Conservation (phyloP, 2,329 filamentous ascomycete genomes). For the Alternaria hordeiaustralica region DNA sequence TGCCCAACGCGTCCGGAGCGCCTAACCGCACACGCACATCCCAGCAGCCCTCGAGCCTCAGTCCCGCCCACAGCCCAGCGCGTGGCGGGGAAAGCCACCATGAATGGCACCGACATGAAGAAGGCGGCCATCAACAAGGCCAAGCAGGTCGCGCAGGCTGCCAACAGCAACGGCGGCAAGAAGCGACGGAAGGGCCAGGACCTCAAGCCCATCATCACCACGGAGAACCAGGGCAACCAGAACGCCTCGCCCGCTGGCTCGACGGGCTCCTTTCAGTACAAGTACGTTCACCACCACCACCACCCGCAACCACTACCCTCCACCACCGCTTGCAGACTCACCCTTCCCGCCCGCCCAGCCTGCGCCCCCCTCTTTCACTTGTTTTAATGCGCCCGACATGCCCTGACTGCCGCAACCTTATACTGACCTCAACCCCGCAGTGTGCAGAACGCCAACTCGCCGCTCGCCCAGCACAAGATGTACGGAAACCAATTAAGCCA, state of each 20-base stretch:
- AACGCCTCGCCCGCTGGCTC: conserved; percentile 51
- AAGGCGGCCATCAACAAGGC: conserved; percentile 71
- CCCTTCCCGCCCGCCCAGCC: not conserved
- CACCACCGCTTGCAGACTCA: not conserved
- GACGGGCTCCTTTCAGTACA: conserved; percentile 47
- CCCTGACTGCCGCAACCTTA: not conserved
- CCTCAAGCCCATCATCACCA: conserved; percentile 78
- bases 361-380: conserved; percentile 9
- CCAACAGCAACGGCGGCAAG: conserved; percentile 65
- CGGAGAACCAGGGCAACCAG: conserved; percentile 60
- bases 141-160: conserved; percentile 67
- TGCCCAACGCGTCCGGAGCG: conserved; percentile 35
- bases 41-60: conserved; percentile 16
- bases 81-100: conserved; percentile 52
- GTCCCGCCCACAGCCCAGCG: conserved; percentile 23
- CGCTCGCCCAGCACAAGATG: conserved; percentile 53
- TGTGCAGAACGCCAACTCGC: conserved; percentile 58
- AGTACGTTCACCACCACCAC: conserved; percentile 43
- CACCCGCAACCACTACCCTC: conserved; percentile 1
- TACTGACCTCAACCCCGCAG: conserved; percentile 37
- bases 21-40: conserved; percentile 30
- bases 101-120: conserved; percentile 70
- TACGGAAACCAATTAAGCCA: conserved; percentile 67
- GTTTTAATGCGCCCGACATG: conserved; percentile 9
- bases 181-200: conserved; percentile 76